These are phyloP conservation scores for Diplocarpon mali DNA, from an alignment of 2,329 filamentous ascomycete genomes.

Conservation along the genomic window DNA sequence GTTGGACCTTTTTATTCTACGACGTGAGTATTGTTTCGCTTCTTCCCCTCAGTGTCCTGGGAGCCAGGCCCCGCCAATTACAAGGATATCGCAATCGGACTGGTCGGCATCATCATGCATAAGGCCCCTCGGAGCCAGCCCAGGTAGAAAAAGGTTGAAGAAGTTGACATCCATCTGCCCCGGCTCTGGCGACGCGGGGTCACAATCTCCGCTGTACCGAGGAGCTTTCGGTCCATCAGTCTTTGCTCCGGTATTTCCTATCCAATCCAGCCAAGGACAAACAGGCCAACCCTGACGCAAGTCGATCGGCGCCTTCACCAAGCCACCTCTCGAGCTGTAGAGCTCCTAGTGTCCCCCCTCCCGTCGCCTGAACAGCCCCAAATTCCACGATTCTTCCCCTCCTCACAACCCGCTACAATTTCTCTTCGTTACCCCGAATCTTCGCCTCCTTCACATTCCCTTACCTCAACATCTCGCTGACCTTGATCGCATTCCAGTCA, in stretches of 20 bases:
- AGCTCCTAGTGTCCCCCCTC: not conserved
- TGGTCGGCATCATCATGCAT: constrained; percentile 11
- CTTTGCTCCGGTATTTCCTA: not conserved
- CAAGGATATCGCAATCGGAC: constrained; percentile 14
- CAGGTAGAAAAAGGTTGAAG: constrained; percentile 2
- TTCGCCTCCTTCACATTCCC: no score
- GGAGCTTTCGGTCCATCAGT: not conserved
- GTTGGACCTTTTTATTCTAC: no score
- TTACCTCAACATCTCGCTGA: no score
- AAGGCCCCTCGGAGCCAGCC: not conserved
- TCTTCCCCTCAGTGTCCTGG: constrained; percentile 10
- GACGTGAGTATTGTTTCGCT: not conserved
- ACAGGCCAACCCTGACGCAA: constrained; percentile 4
- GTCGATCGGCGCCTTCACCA: not conserved
- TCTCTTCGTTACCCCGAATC: no score
- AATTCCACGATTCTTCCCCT: not conserved
- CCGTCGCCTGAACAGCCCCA: not conserved
- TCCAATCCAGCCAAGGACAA: not conserved
- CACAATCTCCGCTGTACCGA: not conserved
- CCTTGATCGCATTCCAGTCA: not conserved
- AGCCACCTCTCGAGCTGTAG: not conserved
- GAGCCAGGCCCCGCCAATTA: constrained; percentile 14
- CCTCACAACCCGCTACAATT: not conserved
- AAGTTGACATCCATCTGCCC: no score
- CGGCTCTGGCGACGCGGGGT: not conserved